Percentiles rank a stretch among this genome's conserved stretches.
These are phyloP conservation scores for Strobilomyces confusus DNA, from an alignment of 768 basidiomycete species.

Conservation along the genomic window DNA sequence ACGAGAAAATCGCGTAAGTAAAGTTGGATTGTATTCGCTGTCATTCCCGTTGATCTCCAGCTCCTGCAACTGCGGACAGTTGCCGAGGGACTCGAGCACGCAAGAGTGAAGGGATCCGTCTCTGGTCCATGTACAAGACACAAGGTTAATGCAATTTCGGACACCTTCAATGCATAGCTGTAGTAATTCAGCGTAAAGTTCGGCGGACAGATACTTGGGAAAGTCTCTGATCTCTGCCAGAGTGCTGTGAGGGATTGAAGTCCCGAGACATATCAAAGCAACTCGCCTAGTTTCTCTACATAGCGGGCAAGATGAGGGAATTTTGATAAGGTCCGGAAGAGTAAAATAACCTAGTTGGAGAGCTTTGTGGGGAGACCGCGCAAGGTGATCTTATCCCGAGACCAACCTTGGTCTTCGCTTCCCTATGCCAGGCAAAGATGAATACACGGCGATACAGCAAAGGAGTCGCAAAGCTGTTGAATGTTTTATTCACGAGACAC, in stretches of 20 bases:
- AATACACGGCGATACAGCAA: slow-evolving; percentile 54
- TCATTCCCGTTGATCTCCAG: slow-evolving; percentile 72
- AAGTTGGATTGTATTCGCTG: slow-evolving; percentile 41
- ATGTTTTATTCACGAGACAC: slow-evolving; percentile 57
- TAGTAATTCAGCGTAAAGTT: slow-evolving; percentile 33
- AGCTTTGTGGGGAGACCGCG: not conserved
- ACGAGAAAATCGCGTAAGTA: slow-evolving; percentile 48
- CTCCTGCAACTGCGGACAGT: slow-evolving; percentile 42
- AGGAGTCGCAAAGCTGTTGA: slow-evolving; percentile 47
- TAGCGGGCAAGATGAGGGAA: slow-evolving; percentile 53
- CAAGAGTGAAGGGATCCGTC: slow-evolving; percentile 65
- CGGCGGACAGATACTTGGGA: slow-evolving; percentile 45
- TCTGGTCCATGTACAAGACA: slow-evolving; percentile 73
- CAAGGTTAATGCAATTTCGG: slow-evolving; percentile 57
- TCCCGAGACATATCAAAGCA: not conserved
- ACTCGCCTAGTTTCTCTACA: slow-evolving; percentile 57
- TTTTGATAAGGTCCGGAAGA: slow-evolving; percentile 59
- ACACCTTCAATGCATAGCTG: slow-evolving; percentile 47
- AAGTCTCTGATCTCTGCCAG: slow-evolving; percentile 67
- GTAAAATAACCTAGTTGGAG: slow-evolving; percentile 45
- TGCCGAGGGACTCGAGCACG: slow-evolving; percentile 51
- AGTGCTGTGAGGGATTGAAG: slow-evolving; percentile 1
- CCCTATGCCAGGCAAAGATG: slow-evolving; percentile 70
- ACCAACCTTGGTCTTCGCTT: slow-evolving; percentile 56
- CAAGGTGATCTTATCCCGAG: not conserved